These are phyloP conservation scores for Pharnaceum exiguum DNA, from an alignment of 148 eudicot species.

Conservation along the genomic window DNA sequence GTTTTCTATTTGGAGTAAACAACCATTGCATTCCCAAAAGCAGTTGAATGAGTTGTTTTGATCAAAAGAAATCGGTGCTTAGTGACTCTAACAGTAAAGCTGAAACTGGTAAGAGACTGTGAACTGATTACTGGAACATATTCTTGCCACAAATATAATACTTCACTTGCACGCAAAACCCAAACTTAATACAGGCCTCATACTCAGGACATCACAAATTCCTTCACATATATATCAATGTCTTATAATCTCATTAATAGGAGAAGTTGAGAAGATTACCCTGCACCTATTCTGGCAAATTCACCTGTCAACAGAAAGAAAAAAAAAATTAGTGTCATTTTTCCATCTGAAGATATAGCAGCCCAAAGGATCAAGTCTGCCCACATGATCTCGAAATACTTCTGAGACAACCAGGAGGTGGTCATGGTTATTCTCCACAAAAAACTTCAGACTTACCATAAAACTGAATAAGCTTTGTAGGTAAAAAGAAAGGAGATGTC, in stretches of 20 bases:
- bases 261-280: conserved; percentile 41
- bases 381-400: too few species aligned
- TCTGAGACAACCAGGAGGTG: too few species aligned
- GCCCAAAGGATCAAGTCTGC: neutral
- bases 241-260: too few species aligned
- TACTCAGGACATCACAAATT: too few species aligned
- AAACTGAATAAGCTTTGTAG: conserved; percentile 61
- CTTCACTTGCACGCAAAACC: too few species aligned
- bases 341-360: neutral
- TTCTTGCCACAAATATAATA: too few species aligned
- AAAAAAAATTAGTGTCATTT: conserved; percentile 1
- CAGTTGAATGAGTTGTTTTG: neutral
- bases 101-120: neutral
- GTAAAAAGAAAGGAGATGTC: conserved; percentile 65
- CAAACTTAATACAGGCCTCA: too few species aligned
- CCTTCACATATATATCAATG: too few species aligned
- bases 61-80: neutral
- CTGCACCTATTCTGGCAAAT: conserved; percentile 92
- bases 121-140: too few species aligned
- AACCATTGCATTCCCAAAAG: neutral
- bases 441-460: conserved; percentile 47
- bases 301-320: conserved; percentile 53
- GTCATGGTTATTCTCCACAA: neutral
- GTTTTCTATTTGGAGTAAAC: neutral
- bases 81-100: neutral